Evolutionary conservation across 768 basidiomycete species (phyloP), one percentile per base, ranked within the genome.

Genomic region (Amanita muscaria): DNA sequence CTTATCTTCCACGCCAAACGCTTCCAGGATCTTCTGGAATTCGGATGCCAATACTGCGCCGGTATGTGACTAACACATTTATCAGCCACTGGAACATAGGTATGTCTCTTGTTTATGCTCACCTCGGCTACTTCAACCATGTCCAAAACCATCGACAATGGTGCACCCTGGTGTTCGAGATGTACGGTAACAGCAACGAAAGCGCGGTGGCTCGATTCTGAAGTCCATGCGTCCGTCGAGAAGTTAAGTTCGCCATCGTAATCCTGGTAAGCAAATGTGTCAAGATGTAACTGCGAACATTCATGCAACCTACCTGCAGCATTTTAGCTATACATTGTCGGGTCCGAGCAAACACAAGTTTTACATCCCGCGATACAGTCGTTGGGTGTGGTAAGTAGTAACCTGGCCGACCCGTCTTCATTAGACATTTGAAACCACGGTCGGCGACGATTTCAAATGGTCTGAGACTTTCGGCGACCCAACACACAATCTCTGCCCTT

Each of bases 401-500:
- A 3, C 31, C 45, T 8, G 51, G 22, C 4, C 35, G 33, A 3
- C 48, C n/a, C n/a, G n/a, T n/a, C n/a, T n/a, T n/a, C n/a, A n/a
- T n/a, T n/a, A n/a, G n/a, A n/a, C n/a, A n/a, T 43, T 39, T 30
- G 29, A 55, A 55, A 1, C 50, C 48, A 3, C 44, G 41, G 35
- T 55, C 52, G 3, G 36, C 45, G 7, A 55, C 50, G 21, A 55
- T 55, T 4, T 38, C 21, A 16, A 52, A 49, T 1, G 49, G 46
- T 5, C 49, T 36, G 3, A 27, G 31, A 31, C 42, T 52, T 27
- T 55, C 51, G 0, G 47, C 16, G 0, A 53, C 49, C 54, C 54
- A 55, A 11, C 44, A 47, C 0, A 69, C 64, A 15, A 65, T 57
- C 35, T 65, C 56, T 0, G 55, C 62, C 19, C 63, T 30, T 47